A percentile compares a stretch with the other conserved stretches of the same genome.
Evolutionary conservation across 2,329 filamentous ascomycete species (phyloP).

Genomic region (Claviceps sp.): DNA sequence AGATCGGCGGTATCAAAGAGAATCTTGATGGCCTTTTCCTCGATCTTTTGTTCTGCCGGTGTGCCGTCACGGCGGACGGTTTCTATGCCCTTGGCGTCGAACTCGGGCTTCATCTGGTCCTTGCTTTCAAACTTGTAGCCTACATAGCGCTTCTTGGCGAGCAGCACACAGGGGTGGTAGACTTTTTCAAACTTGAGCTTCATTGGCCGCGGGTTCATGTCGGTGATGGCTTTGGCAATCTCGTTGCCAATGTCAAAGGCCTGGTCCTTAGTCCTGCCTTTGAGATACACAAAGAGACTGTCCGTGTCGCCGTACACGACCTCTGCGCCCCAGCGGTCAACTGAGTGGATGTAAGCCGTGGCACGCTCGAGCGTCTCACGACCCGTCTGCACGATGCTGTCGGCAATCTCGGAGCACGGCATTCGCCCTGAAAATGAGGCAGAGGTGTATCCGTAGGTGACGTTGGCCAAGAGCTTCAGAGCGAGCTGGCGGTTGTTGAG

Average conservation of each 20-base stretch:
- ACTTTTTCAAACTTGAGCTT: conserved; percentile 99
- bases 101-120: conserved; percentile 66
- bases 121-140: conserved; percentile 89
- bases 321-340: conserved; percentile 79
- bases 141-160: conserved; percentile 96
- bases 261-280: conserved; percentile 72
- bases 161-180: conserved; percentile 84
- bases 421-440: conserved; percentile 94
- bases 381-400: conserved; percentile 94
- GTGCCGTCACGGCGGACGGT: conserved; percentile 92
- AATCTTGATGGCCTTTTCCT: conserved; percentile 79
- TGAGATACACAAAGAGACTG: conserved; percentile 81
- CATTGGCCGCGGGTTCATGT: conserved; percentile 78
- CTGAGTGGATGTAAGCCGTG: conserved; percentile 82
- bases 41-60: conserved; percentile 89
- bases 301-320: conserved; percentile 98
- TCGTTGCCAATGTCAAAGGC: conserved; percentile 90
- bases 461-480: conserved; percentile 93
- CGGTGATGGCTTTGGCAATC: conserved; percentile 75
- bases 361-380: conserved; percentile 90
- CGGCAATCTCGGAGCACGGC: conserved; percentile 95
- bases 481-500: conserved; percentile 90
- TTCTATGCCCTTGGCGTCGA: conserved; percentile 97
- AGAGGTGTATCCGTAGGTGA: conserved; percentile 96
- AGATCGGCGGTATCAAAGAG: conserved; percentile 85